phyloP scores from a whole-genome alignment of 371 early-diverging fungal genomes.

The Synchytrium microbalum region DNA sequence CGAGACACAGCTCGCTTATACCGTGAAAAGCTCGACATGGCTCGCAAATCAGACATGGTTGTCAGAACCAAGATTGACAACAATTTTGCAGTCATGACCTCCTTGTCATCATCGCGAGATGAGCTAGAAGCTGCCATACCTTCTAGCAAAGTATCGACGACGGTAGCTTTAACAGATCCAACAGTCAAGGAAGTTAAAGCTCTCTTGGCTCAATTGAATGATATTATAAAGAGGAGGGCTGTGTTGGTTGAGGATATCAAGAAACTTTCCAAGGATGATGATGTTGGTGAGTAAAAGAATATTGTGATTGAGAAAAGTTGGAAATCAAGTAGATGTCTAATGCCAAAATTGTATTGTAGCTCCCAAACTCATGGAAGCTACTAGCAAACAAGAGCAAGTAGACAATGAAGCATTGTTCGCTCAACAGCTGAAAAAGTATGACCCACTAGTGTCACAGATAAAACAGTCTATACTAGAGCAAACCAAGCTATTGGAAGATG shows the following conservation, averaged over 20 bases:
- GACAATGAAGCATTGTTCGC: slow-evolving; percentile 49
- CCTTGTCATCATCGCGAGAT: slow-evolving; percentile 4
- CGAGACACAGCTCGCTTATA: slow-evolving; percentile 51
- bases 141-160: slow-evolving; percentile 27
- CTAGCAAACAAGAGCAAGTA: background rate
- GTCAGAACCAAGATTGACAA: slow-evolving; percentile 56
- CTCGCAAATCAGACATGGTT: slow-evolving; percentile 57
- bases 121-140: slow-evolving; percentile 46
- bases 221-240: slow-evolving; percentile 42
- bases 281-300: slow-evolving; percentile 45
- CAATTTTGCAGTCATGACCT: slow-evolving; percentile 11
- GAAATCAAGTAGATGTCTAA: slow-evolving; percentile 3
- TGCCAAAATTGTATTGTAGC: slow-evolving; percentile 7
- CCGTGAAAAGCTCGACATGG: slow-evolving; percentile 55
- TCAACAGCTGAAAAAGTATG: slow-evolving; percentile 58
- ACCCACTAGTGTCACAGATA: slow-evolving; percentile 45
- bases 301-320: too few species aligned
- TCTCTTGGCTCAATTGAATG: slow-evolving; percentile 39
- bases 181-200: slow-evolving; percentile 44
- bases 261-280: slow-evolving; percentile 53
- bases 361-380: slow-evolving; percentile 15
- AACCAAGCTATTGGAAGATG: slow-evolving; percentile 45
- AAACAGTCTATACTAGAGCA: slow-evolving; percentile 56
- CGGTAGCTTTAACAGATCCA: slow-evolving; percentile 36
- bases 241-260: slow-evolving; percentile 50